A percentile compares a stretch with the other conserved stretches of the same genome.
Conservation (phyloP, 306 rosid genomes). For the Abrus pulchellus region DNA sequence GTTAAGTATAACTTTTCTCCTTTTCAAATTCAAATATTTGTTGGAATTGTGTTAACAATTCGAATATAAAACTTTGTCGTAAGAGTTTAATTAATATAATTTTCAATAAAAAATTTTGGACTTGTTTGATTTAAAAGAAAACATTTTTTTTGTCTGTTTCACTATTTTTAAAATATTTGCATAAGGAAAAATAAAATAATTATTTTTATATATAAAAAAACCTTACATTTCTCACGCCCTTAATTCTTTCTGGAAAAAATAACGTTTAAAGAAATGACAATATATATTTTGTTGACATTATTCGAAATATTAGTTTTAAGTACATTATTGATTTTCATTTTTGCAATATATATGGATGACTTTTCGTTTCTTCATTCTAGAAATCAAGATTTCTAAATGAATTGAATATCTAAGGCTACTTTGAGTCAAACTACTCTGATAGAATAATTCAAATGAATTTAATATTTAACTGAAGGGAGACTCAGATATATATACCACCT, state of each 20-base stretch:
- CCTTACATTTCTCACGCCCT: neutral
- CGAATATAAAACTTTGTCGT: neutral
- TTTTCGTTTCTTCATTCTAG: neutral
- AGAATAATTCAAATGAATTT: constrained; percentile 4
- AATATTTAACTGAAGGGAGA: neutral
- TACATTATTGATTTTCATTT: neutral
- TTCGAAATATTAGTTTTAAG: neutral
- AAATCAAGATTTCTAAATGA: constrained; percentile 3
- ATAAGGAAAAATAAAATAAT: neutral
- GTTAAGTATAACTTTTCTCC: neutral
- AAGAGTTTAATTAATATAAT: no score
- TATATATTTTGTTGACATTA: neutral
- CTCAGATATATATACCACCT: neutral
- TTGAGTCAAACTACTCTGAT: neutral
- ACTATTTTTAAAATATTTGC: neutral
- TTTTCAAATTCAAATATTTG: neutral
- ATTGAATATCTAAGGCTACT: constrained; percentile 12
- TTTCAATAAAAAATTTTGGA: neutral
- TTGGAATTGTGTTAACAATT: no score
- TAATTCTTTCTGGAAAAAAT: neutral
- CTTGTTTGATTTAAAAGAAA: neutral
- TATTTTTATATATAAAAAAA: neutral
- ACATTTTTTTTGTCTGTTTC: neutral
- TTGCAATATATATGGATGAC: neutral
- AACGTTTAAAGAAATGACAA: neutral